These are phyloP conservation scores for Colletotrichum sp. DNA, from an alignment of 2,329 filamentous ascomycete species.

Conservation along the genomic window DNA sequence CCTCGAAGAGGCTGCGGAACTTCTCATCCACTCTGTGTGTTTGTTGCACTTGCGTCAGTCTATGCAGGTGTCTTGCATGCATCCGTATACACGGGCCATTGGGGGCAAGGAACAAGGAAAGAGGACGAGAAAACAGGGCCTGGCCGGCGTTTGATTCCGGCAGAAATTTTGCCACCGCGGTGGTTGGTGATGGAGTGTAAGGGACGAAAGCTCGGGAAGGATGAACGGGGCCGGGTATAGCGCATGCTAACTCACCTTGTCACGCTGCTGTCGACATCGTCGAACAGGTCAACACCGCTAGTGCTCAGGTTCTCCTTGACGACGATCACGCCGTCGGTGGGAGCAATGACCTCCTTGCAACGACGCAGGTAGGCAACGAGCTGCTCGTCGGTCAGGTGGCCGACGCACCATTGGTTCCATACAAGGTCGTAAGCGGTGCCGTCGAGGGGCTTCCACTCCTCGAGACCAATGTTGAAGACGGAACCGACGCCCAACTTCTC, in stretches of 20 bases:
- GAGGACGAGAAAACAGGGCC: neutral
- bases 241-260: slow-evolving; percentile 12
- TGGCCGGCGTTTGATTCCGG: neutral
- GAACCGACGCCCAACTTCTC: slow-evolving; percentile 62
- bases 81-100: neutral
- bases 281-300: slow-evolving; percentile 64
- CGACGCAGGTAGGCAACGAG: slow-evolving; percentile 69
- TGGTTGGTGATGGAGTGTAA: neutral
- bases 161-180: neutral
- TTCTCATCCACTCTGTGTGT: slow-evolving; percentile 68
- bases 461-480: slow-evolving; percentile 76
- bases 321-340: slow-evolving; percentile 37
- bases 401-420: slow-evolving; percentile 91
- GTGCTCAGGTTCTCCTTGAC: slow-evolving; percentile 73
- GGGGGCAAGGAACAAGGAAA: neutral
- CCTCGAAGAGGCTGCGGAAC: slow-evolving; percentile 71
- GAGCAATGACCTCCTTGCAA: slow-evolving; percentile 52
- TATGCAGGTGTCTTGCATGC: slow-evolving; percentile 17
- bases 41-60: slow-evolving; percentile 10
- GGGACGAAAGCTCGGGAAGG: neutral
- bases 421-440: slow-evolving; percentile 74
- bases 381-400: slow-evolving; percentile 79
- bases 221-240: neutral
- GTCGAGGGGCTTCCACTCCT: slow-evolving; percentile 65
- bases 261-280: slow-evolving; percentile 21